Evolutionary conservation across 1,284 basidiomycete species (phyloP).

Genomic region (Meripilus lineatus): DNA sequence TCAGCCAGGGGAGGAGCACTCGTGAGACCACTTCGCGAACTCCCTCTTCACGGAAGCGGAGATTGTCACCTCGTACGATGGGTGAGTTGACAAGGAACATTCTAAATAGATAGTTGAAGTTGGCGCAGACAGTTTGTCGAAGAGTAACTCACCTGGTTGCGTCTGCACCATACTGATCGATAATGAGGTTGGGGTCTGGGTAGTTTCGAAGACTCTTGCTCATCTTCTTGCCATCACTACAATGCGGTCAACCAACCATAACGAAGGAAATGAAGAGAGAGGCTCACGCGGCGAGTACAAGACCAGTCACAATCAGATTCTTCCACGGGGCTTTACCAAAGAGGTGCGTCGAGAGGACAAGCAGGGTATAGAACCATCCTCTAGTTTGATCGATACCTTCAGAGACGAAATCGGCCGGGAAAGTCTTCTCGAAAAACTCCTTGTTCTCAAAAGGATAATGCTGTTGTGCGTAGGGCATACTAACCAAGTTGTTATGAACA

Average conservation of each 20-base stretch:
- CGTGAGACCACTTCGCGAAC: slow-evolving; percentile 95
- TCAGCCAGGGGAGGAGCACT: slow-evolving; percentile 98
- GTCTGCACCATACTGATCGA: slow-evolving; percentile 93
- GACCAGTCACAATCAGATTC: slow-evolving; percentile 95
- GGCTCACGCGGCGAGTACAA: slow-evolving; percentile 88
- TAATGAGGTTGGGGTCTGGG: slow-evolving; percentile 93
- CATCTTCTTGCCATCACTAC: slow-evolving; percentile 98
- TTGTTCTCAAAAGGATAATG: slow-evolving; percentile 99
- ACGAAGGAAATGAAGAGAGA: neutral
- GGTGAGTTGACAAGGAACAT: slow-evolving; percentile 99
- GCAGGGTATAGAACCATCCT: slow-evolving; percentile 99
- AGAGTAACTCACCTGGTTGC: slow-evolving; percentile 68
- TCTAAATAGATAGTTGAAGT: slow-evolving; percentile 32
- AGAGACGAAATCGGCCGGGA: slow-evolving; percentile 97
- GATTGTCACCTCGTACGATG: slow-evolving; percentile 95
- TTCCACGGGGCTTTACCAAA: slow-evolving; percentile 97
- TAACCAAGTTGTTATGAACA: slow-evolving; percentile 25
- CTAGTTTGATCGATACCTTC: slow-evolving; percentile 96
- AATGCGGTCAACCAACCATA: neutral
- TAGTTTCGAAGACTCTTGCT: slow-evolving; percentile 96
- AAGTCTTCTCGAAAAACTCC: slow-evolving; percentile 78
- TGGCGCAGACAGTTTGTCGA: neutral
- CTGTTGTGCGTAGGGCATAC: slow-evolving; percentile 98
- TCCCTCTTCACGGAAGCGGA: slow-evolving; percentile 97
- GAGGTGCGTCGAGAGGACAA: slow-evolving; percentile 93